Base-by-base conservation (phyloP, 352 stramenopile genomes). In the Pythium vanterpoolii region DNA sequence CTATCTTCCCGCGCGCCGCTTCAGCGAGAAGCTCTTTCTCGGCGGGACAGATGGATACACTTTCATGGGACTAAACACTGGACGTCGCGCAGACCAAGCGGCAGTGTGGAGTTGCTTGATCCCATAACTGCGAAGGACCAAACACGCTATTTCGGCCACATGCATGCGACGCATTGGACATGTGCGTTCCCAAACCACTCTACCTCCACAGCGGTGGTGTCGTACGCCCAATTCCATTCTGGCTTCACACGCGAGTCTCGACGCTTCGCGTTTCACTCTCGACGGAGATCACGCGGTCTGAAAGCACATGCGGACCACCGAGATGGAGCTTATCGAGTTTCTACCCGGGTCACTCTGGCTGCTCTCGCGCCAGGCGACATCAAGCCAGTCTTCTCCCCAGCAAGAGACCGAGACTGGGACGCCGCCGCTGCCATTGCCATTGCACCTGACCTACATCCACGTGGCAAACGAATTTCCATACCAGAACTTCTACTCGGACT, bases 401-500 rank as follows among this genome's bases (percentile, higher is more conserved):
- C 26, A 61, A 36, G 28, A 60, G n/a, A 24, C 40, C 23, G 19
- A 46, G 24, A 24, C 31, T n/a, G n/a, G n/a, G n/a, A 36, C 47
- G 16, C 10, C 56, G 21, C 10, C 24, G 10, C 9, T 24, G 7
- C 9, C n/a, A 10, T 40, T 26, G 3, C 43, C 38, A 0, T 36
- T 55, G 16, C 46, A 40, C 7, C 50, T 72, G 24, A 40, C 68
- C 26, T 71, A 69, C 51, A 64, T 76, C 49, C 30, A 69, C 27
- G 46, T 76, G 1, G 52, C 63, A n/a, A 43, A 61, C 7, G 69
- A 85, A 54, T 74, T 98, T 42, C 65, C 86, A 1, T 98, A 99
- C 71, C 93, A 83, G 76, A 94, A 96, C 65, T 98, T 97, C 68
- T 98, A 96, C 71, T 72, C 97, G 14, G 96, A 98, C 74, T 99